These are phyloP conservation scores for Aureobasidium sp. DNA, from an alignment of 2,329 filamentous ascomycete species.

Conservation along the genomic window DNA sequence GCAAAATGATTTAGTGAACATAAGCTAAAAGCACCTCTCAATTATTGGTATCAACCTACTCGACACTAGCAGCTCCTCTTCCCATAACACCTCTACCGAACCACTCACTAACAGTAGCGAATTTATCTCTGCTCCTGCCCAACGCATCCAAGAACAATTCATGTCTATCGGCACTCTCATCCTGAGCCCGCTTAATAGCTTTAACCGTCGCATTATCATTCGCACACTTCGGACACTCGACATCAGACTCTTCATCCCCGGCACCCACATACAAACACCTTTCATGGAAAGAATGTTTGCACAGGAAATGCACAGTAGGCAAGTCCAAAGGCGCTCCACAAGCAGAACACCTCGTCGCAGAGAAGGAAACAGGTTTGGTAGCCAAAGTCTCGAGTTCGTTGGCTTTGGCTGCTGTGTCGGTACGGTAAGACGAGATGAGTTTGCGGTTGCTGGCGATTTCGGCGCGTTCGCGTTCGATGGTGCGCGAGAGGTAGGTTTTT, in stretches of 20 bases:
- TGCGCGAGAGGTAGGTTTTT: conserved; percentile 82
- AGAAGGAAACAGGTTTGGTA: conserved; percentile 79
- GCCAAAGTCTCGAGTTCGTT: conserved; percentile 70
- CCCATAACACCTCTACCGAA: conserved; percentile 91
- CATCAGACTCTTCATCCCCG: conserved; percentile 50
- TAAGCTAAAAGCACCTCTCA: too few relatives aligned
- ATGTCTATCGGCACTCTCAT: conserved; percentile 78
- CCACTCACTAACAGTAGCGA: conserved; percentile 89
- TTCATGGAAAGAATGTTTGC: conserved; percentile 95
- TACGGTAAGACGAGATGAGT: conserved; percentile 74
- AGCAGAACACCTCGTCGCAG: conserved; percentile 77
- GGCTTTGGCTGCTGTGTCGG: conserved; percentile 74
- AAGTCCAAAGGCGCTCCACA: conserved; percentile 75
- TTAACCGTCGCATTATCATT: conserved; percentile 79
- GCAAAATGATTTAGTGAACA: too few relatives aligned
- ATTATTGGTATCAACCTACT: background rate
- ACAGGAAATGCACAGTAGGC: conserved; percentile 90
- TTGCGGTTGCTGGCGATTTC: conserved; percentile 77
- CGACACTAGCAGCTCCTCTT: conserved; percentile 22
- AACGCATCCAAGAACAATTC: conserved; percentile 82
- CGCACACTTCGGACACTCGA: conserved; percentile 82
- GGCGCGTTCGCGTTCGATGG: conserved; percentile 78
- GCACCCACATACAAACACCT: conserved; percentile 63
- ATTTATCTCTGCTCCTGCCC: conserved; percentile 69
- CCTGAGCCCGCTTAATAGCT: conserved; percentile 77